Conservation (phyloP, 192 early-diverging fungal species). For the Coemansia sp. region DNA sequence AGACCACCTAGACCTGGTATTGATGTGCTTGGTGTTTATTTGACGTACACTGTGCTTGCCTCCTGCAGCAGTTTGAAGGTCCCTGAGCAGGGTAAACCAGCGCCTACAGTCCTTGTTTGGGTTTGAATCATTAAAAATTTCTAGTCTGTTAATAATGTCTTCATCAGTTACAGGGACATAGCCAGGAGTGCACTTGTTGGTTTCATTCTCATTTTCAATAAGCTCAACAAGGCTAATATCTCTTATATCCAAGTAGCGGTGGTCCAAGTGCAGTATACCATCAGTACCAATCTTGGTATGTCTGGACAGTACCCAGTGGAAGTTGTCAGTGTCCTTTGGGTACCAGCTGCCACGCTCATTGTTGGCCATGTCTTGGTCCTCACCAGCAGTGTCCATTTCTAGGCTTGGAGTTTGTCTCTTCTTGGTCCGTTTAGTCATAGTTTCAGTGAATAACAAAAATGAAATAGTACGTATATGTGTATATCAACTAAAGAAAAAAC, state of each 20-base stretch:
- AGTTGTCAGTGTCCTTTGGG: constrained; percentile 39
- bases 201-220: constrained; percentile 17
- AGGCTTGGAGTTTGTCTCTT: neutral
- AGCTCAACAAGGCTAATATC: constrained; percentile 35
- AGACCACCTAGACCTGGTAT: constrained; percentile 50
- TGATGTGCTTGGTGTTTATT: constrained; percentile 55
- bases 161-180: constrained; percentile 8
- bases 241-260: constrained; percentile 41
- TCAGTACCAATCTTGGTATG: constrained; percentile 29
- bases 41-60: constrained; percentile 38
- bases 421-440: constrained; percentile 1
- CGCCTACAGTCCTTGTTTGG: constrained; percentile 35
- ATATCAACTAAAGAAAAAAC: neutral
- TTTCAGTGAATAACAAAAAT: neutral
- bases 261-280: constrained; percentile 21
- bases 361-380: neutral
- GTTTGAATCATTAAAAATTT: constrained; percentile 30
- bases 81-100: constrained; percentile 23
- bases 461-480: neutral
- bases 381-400: neutral
- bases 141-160: constrained; percentile 24
- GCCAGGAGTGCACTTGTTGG: neutral
- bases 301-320: constrained; percentile 41
- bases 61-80: constrained; percentile 34
- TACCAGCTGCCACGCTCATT: constrained; percentile 40